Percentiles rank a stretch among this genome's conserved stretches.
Conservation (phyloP, 371 early-diverging fungal species). For the Conidiobolus incongruus region DNA sequence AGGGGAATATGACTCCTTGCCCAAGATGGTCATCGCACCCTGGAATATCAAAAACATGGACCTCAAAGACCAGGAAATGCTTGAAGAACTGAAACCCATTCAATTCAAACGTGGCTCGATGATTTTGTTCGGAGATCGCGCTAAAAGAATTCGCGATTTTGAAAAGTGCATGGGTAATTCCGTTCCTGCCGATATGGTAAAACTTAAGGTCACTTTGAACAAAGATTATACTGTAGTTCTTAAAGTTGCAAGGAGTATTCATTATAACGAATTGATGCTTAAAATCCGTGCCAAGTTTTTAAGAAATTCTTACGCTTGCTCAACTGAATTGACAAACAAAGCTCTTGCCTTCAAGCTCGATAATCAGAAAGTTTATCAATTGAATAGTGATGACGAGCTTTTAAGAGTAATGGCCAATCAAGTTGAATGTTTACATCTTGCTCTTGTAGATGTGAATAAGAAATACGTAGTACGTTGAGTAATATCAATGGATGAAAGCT, state of each 20-base stretch:
- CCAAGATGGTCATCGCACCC: neutral
- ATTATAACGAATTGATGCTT: neutral
- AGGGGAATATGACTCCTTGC: neutral
- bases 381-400: neutral
- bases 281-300: constrained; percentile 1
- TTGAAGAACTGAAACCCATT: neutral
- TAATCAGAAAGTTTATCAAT: neutral
- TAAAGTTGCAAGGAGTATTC: neutral
- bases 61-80: neutral
- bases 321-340: neutral
- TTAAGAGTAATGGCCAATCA: neutral
- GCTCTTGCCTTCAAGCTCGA: neutral
- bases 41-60: constrained; percentile 3
- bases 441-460: neutral
- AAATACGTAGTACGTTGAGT: neutral
- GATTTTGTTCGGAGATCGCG: neutral
- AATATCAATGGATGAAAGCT: no score
- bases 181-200: neutral
- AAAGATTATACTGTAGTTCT: neutral
- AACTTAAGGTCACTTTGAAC: neutral
- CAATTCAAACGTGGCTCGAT: neutral
- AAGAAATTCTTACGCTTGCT: neutral
- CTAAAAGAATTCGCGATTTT: neutral
- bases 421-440: neutral
- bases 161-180: neutral